Percentiles rank a stretch among this genome's conserved stretches.
Conservation (phyloP, 2,329 filamentous ascomycete species). For the Ophiostoma triangulosporum region DNA sequence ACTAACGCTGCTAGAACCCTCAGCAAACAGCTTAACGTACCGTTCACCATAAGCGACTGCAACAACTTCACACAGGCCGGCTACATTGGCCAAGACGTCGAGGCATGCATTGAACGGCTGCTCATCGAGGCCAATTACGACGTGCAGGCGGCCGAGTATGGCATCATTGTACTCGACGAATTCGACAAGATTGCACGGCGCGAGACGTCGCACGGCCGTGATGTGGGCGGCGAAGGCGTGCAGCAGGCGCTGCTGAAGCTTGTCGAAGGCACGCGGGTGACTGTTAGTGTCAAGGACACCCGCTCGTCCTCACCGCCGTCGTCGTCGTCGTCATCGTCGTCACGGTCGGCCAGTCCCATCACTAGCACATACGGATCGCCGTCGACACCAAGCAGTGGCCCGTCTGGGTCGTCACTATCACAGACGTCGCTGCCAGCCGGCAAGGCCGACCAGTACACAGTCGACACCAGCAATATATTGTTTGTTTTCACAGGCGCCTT, state of each 20-base stretch:
- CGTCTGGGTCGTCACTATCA: slow-evolving; percentile 22
- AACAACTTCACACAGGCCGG: slow-evolving; percentile 93
- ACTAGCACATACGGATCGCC: slow-evolving; percentile 38
- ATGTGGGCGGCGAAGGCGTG: slow-evolving; percentile 91
- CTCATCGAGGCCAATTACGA: slow-evolving; percentile 86
- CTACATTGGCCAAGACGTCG: slow-evolving; percentile 97
- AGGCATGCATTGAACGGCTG: slow-evolving; percentile 82
- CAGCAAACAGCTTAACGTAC: slow-evolving; percentile 84
- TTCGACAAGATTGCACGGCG: slow-evolving; percentile 93
- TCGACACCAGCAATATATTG: slow-evolving; percentile 90
- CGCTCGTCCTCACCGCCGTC: slow-evolving; percentile 23
- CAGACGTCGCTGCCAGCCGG: slow-evolving; percentile 32
- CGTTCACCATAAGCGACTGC: slow-evolving; percentile 90
- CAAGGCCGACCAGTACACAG: slow-evolving; percentile 52
- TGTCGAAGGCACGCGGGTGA: slow-evolving; percentile 87
- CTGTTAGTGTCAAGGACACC: slow-evolving; percentile 76
- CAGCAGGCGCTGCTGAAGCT: slow-evolving; percentile 94
- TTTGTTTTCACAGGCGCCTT: slow-evolving; percentile 97
- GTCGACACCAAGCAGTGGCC: slow-evolving; percentile 20
- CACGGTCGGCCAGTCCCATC: slow-evolving; percentile 35
- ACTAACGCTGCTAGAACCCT: slow-evolving; percentile 71
- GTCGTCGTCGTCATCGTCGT: slow-evolving; percentile 29
- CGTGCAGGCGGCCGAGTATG: slow-evolving; percentile 68
- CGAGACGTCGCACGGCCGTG: slow-evolving; percentile 76
- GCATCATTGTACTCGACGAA: slow-evolving; percentile 92